Evolutionary conservation across 306 rosid species (phyloP).

Genomic region (Cicer chorassanicum): DNA sequence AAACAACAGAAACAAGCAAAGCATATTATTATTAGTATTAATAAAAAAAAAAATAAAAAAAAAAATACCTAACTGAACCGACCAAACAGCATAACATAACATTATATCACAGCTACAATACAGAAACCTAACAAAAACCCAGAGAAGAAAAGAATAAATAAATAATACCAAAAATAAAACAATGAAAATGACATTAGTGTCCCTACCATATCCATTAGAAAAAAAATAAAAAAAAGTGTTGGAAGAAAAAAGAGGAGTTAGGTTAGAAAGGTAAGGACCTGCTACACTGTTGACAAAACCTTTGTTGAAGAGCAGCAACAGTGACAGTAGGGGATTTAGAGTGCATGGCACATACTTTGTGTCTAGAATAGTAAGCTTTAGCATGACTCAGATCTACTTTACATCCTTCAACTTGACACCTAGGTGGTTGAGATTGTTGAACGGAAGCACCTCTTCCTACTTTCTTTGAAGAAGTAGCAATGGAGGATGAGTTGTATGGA

Average conservation of each 20-base stretch:
- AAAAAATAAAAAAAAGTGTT: neutral
- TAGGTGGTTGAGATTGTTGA: slow-evolving; percentile 65
- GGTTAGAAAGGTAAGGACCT: slow-evolving; percentile 46
- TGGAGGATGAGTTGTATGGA: neutral
- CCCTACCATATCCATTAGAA: slow-evolving; percentile 10
- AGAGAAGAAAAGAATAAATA: neutral
- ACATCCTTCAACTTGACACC: slow-evolving; percentile 97
- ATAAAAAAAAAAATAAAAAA: neutral
- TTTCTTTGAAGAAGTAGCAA: slow-evolving; percentile 56
- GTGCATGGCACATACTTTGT: slow-evolving; percentile 85
- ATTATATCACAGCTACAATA: slow-evolving; percentile 27
- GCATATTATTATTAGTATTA: neutral
- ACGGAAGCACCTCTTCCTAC: slow-evolving; percentile 49
- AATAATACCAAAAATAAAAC: neutral
- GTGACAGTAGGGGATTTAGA: slow-evolving; percentile 80
- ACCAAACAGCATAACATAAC: slow-evolving; percentile 38
- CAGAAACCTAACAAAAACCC: neutral
- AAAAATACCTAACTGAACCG: slow-evolving; percentile 31
- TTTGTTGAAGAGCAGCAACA: slow-evolving; percentile 77
- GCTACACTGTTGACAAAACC: slow-evolving; percentile 99
- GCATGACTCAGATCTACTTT: slow-evolving; percentile 82
- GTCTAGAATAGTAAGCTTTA: slow-evolving; percentile 89
- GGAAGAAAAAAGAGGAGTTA: neutral
- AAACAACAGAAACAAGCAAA: neutral
- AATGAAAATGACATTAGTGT: slow-evolving; percentile 8